Conservation (phyloP, 495 filamentous ascomycete species). For the Hypomontagnella monticulosa region DNA sequence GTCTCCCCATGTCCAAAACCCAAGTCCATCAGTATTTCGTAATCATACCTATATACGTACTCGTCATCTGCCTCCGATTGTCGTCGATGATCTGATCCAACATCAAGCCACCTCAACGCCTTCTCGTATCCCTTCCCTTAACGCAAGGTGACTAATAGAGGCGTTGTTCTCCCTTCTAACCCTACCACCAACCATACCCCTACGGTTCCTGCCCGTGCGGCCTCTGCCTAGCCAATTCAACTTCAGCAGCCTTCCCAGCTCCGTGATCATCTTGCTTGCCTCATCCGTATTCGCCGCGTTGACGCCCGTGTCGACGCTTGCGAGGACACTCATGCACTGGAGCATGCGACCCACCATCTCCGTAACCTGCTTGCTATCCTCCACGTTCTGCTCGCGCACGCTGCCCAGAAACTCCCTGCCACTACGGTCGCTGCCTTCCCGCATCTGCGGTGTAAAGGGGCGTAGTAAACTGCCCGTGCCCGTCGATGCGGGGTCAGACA, state of each 20-base stretch:
- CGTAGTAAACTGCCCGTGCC: slow-evolving; percentile 62
- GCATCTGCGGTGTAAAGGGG: slow-evolving; percentile 61
- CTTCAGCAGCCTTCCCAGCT: slow-evolving; percentile 85
- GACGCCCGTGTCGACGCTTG: slow-evolving; percentile 64
- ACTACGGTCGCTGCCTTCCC: slow-evolving; percentile 52
- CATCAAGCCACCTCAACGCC: slow-evolving; percentile 41
- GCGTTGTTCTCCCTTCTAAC: slow-evolving; percentile 47
- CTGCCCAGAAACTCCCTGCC: slow-evolving; percentile 44
- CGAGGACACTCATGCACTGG: slow-evolving; percentile 92
- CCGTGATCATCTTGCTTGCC: slow-evolving; percentile 81
- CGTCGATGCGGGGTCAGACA: slow-evolving; percentile 48
- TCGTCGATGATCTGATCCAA: not conserved
- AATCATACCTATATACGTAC: not conserved
- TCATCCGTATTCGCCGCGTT: slow-evolving; percentile 60
- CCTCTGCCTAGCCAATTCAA: slow-evolving; percentile 96
- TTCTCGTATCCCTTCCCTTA: slow-evolving; percentile 43
- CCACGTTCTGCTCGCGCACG: slow-evolving; percentile 58
- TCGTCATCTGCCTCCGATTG: not conserved
- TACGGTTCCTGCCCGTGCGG: slow-evolving; percentile 85
- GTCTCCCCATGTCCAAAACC: not conserved
- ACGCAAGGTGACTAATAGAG: slow-evolving; percentile 14
- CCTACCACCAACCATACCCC: slow-evolving; percentile 77
- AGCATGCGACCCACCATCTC: slow-evolving; percentile 96
- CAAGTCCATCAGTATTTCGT: not conserved
- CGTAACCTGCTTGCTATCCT: slow-evolving; percentile 85